Base-by-base conservation (phyloP, 2,329 filamentous ascomycete genomes). In the Fusarium siculi region DNA sequence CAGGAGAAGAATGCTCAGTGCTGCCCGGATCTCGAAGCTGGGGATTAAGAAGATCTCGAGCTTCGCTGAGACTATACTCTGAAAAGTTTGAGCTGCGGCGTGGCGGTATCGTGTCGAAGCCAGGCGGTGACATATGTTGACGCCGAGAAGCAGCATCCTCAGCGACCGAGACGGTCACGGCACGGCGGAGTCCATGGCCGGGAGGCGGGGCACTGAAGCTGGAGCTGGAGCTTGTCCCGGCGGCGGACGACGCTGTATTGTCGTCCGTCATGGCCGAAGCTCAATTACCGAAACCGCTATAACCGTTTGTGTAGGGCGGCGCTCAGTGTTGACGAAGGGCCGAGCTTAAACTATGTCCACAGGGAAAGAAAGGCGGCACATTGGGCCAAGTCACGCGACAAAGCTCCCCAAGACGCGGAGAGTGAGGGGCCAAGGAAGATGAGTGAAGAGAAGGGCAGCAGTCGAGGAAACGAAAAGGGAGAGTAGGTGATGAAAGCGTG, bases 31-130 rank as follows among this genome's bases (percentile, higher is more conserved):
- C 80, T 11, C 77, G 62, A 32, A 70, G 76, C 72, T 84, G 75
- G 74, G 90, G 83, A 82, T 91, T 79, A 85, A 96, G 84, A 32
- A 96, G 84, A 73, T 93, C 92, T 25, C 89, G 89, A 44, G 91
- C 91, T 81, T 93, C 92, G 63, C 87, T 90, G 19, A 94, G 79
- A 72, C 93, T 93, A 76, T 88, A 91, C 77, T 95, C 93, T 34
- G 94, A 96, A 70, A 97, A 89, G 53, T 90, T 91, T 40, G 94
- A 96, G 83, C 92, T 93, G 70, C 93, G 89, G 61, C 93, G 89
- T 34, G 89, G 88, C 47, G 69, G 78, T 32, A 73, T 73, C n/a
- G 74, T 64, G 54, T 70, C 74, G 28, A 77, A 74, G 39, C 79
- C 74, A 12, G 79, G 77, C 19, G 76, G 78, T 28, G 72, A 66